A percentile compares a stretch with the other conserved stretches of the same genome.
phyloP scores from a whole-genome alignment of 306 rosid species.

The Acmispon strigosus region DNA sequence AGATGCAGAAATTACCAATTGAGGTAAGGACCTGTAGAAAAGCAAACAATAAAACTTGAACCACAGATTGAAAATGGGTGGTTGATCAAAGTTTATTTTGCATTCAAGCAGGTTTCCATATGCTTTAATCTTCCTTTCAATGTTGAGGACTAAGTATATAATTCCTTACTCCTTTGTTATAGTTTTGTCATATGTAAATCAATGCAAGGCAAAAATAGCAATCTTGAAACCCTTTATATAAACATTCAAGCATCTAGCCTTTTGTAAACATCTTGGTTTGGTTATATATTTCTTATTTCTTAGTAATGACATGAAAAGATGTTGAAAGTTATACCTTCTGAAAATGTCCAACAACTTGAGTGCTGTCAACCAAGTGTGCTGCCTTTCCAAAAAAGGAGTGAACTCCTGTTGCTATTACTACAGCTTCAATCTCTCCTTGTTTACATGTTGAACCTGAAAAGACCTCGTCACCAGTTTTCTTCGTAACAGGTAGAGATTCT shows the following conservation, averaged over 20 bases:
- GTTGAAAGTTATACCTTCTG: constrained; percentile 47
- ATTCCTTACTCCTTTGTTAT: constrained; percentile 4
- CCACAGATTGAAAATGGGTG: neutral
- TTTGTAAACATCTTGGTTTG: neutral
- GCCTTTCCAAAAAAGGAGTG: constrained; percentile 82
- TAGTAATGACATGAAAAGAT: neutral
- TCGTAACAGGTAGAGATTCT: constrained; percentile 79
- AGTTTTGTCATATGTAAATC: neutral
- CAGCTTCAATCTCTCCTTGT: constrained; percentile 86
- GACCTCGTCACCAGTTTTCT: constrained; percentile 69
- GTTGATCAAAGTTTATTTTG: neutral
- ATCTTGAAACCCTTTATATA: neutral
- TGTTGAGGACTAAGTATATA: neutral
- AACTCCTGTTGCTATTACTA: constrained; percentile 83
- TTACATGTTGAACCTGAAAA: constrained; percentile 85
- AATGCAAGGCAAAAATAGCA: neutral
- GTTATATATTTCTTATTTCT: constrained; percentile 7
- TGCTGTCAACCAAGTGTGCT: constrained; percentile 73
- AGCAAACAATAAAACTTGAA: neutral
- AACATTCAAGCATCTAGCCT: neutral
- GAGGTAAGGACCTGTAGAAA: constrained; percentile 73
- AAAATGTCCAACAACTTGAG: constrained; percentile 69
- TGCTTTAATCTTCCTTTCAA: neutral
- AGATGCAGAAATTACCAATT: constrained; percentile 88
- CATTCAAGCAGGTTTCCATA: neutral